Evolutionary conservation across 495 filamentous ascomycete genomes (phyloP).

Genomic region (Xylaria acuta): DNA sequence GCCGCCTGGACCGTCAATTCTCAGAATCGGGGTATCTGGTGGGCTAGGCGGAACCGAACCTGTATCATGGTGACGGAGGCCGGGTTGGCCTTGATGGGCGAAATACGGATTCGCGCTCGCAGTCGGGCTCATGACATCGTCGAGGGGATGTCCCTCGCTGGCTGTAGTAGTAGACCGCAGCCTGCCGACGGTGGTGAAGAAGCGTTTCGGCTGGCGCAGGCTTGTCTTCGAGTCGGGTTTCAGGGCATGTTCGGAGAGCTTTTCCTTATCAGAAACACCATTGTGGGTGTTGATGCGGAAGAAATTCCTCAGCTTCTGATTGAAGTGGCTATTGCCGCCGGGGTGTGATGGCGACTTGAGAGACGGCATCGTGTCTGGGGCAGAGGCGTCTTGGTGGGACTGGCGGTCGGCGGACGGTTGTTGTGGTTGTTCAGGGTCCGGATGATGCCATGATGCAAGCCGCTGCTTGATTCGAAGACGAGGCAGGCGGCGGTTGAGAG

Average conservation of each 20-base stretch:
- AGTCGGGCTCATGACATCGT: constrained; percentile 88
- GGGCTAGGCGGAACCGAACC: constrained; percentile 94
- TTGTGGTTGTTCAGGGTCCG: constrained; percentile 35
- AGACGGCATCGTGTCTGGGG: constrained; percentile 35
- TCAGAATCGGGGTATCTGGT: constrained; percentile 84
- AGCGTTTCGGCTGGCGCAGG: constrained; percentile 83
- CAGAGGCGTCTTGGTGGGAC: constrained; percentile 5
- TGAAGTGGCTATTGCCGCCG: constrained; percentile 68
- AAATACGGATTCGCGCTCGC: constrained; percentile 98
- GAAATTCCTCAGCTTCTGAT: constrained; percentile 93
- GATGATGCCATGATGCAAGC: constrained; percentile 43
- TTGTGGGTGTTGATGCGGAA: constrained; percentile 87
- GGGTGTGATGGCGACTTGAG: constrained; percentile 42
- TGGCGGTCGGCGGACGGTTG: constrained; percentile 6
- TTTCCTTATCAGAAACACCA: constrained; percentile 47
- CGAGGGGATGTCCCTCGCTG: constrained; percentile 89
- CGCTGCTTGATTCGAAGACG: constrained; percentile 40
- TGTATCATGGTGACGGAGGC: constrained; percentile 91
- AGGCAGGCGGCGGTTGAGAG: constrained; percentile 31
- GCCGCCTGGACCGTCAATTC: constrained; percentile 73
- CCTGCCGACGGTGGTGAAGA: constrained; percentile 72
- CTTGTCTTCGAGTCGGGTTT: constrained; percentile 64
- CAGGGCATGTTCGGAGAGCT: constrained; percentile 49
- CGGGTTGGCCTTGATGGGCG: constrained; percentile 91
- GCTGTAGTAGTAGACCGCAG: constrained; percentile 85